These are phyloP conservation scores for Dalechampia spathulata DNA, from an alignment of 441 rosid species.

Conservation along the genomic window DNA sequence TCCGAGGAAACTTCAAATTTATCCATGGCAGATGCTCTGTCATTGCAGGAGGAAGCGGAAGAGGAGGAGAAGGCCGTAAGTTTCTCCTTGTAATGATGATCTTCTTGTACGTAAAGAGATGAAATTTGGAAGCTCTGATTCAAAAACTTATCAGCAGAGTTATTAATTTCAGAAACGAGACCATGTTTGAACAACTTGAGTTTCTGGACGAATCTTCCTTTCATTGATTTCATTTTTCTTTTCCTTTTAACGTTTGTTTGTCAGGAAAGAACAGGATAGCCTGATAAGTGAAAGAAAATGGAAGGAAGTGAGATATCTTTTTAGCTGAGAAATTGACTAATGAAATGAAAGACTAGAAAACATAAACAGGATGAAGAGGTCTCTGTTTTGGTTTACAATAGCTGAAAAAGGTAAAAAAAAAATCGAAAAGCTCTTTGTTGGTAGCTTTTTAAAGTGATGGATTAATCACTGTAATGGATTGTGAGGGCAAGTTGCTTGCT, in stretches of 20 bases:
- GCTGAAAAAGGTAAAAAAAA: slow-evolving; percentile 9
- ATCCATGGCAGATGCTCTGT: slow-evolving; percentile 19
- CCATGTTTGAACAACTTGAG: slow-evolving; percentile 48
- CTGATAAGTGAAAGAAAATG: background rate
- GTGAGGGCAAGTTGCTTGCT: slow-evolving; percentile 21
- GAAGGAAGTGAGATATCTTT: background rate
- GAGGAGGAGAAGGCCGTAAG: slow-evolving; percentile 14
- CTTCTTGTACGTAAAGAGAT: slow-evolving; percentile 13
- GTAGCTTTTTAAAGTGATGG: slow-evolving; percentile 29
- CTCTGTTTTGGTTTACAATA: slow-evolving; percentile 22
- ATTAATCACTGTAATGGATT: slow-evolving; percentile 16
- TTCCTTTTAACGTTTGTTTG: background rate
- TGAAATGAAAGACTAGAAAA: slow-evolving; percentile 10
- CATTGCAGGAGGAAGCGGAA: too few species aligned
- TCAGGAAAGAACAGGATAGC: slow-evolving; percentile 8
- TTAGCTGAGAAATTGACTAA: too few species aligned
- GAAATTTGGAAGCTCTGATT: slow-evolving; percentile 15
- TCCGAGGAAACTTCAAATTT: slow-evolving; percentile 23
- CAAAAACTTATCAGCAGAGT: slow-evolving; percentile 16
- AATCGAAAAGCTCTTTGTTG: slow-evolving; percentile 16
- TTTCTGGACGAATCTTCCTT: slow-evolving; percentile 58
- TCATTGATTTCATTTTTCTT: slow-evolving; percentile 56
- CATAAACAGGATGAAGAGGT: slow-evolving; percentile 7
- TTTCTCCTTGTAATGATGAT: slow-evolving; percentile 11
- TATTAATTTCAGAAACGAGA: slow-evolving; percentile 29